Evolutionary conservation across 2,329 filamentous ascomycete species (phyloP).

Genomic region (Colletotrichum coccodes): DNA sequence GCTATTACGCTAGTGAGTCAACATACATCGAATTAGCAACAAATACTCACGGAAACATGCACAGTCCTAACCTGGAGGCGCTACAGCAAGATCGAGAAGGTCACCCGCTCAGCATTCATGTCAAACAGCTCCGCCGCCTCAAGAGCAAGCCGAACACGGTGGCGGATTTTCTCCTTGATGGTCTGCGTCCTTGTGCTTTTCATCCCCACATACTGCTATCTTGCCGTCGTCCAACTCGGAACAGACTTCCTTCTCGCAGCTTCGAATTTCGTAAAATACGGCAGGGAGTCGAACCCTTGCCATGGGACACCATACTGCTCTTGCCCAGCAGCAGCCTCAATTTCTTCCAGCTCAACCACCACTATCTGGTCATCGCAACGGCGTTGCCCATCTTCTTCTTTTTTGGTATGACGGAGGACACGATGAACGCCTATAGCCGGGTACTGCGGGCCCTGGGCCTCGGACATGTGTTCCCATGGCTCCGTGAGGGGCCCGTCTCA

Average conservation of each 20-base stretch:
- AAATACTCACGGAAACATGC: background rate
- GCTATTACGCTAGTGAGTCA: constrained; percentile 59
- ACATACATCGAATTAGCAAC: too few relatives aligned
- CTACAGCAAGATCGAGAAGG: constrained; percentile 57
- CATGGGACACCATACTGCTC: constrained; percentile 60
- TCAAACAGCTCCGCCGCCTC: constrained; percentile 51
- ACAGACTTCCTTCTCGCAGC: constrained; percentile 39
- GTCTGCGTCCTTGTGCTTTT: constrained; percentile 62
- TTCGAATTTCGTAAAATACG: constrained; percentile 57
- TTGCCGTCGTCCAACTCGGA: constrained; percentile 53
- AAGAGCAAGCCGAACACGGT: constrained; percentile 58
- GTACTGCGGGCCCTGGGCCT: constrained; percentile 52
- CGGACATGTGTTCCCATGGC: constrained; percentile 53
- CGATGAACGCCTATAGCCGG: constrained; percentile 58
- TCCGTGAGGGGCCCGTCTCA: constrained; percentile 44
- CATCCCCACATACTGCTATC: constrained; percentile 56
- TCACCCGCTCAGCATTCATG: constrained; percentile 50
- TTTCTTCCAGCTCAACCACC: constrained; percentile 54
- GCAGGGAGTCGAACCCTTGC: constrained; percentile 44
- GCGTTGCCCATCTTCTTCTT: constrained; percentile 60
- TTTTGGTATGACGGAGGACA: constrained; percentile 66
- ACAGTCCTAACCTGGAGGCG: constrained; percentile 58
- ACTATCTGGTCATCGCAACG: constrained; percentile 60
- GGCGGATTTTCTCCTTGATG: constrained; percentile 66
- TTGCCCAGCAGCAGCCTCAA: constrained; percentile 51